These are phyloP conservation scores for Oldenlandia corymbosa DNA, from an alignment of 257 asterid species.

Conservation along the genomic window DNA sequence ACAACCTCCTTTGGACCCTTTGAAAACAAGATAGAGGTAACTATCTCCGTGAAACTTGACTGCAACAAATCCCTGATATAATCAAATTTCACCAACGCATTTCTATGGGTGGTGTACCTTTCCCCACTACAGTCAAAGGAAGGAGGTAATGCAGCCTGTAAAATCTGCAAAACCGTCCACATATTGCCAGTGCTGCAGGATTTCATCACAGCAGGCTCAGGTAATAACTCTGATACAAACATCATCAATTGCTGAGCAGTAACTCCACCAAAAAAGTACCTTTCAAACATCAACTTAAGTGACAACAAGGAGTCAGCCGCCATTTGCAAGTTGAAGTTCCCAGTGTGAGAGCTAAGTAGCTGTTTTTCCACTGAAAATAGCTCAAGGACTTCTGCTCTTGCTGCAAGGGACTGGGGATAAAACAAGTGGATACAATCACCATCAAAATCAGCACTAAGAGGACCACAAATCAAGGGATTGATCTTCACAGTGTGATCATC, in stretches of 20 bases:
- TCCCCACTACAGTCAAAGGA: conserved; percentile 70
- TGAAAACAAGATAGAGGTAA: conserved; percentile 70
- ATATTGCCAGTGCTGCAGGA: conserved; percentile 47
- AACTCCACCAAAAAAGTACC: conserved; percentile 38
- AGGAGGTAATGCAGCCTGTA: conserved; percentile 67
- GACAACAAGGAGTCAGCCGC: conserved; percentile 75
- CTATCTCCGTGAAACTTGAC: conserved; percentile 53
- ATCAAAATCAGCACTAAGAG: conserved; percentile 94
- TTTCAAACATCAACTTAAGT: conserved; percentile 54
- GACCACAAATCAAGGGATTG: conserved; percentile 90
- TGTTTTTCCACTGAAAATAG: conserved; percentile 95
- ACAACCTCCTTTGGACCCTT: conserved; percentile 86
- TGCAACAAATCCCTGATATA: conserved; percentile 51
- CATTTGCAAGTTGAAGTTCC: conserved; percentile 88
- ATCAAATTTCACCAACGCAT: conserved; percentile 55
- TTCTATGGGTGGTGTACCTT: conserved; percentile 40
- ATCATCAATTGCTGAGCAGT: conserved; percentile 76
- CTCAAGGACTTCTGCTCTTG: conserved; percentile 92
- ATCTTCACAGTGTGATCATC: conserved; percentile 91
- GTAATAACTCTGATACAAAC: conserved; percentile 50
- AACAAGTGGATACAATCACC: conserved; percentile 91
- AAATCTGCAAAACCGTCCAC: conserved; percentile 79
- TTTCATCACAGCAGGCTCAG: conserved; percentile 55
- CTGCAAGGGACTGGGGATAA: conserved; percentile 92
- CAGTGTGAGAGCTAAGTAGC: conserved; percentile 92